Percentiles rank a stretch among this genome's conserved stretches.
Evolutionary conservation across 2,329 filamentous ascomycete species (phyloP).

Genomic region (Pleurostoma richardsiae): DNA sequence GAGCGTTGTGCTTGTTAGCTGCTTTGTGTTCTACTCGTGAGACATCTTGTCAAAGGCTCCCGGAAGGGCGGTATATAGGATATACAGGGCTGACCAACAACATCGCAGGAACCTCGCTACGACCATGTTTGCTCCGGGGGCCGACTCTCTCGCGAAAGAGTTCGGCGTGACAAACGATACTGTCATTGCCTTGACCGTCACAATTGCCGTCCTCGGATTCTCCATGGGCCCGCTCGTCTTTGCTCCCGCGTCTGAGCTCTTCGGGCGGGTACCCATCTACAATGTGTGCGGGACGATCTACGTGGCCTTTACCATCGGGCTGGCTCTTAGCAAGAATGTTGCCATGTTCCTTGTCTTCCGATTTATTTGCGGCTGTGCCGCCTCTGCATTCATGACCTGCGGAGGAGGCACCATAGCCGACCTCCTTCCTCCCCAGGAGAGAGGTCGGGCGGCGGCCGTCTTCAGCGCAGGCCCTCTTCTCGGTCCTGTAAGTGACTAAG

Average conservation of each 20-base stretch:
- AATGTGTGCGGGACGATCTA: background rate
- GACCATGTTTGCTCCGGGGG: conserved; percentile 4
- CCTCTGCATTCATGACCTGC: background rate
- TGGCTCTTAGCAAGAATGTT: conserved; percentile 1
- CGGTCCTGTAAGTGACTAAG: background rate
- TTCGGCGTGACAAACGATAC: conserved; percentile 2
- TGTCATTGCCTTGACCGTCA: conserved; percentile 1
- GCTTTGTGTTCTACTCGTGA: conserved; percentile 1
- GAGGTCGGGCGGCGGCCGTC: conserved; percentile 1
- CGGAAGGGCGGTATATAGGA: too few species aligned
- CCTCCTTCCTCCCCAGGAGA: background rate
- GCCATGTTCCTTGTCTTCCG: conserved; percentile 6
- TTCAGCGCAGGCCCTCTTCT: conserved; percentile 2
- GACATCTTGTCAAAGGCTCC: too few species aligned
- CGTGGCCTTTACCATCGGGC: conserved; percentile 3
- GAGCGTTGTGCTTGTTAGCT: conserved; percentile 4
- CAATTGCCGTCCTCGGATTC: conserved; percentile 2
- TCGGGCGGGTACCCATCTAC: conserved; percentile 3
- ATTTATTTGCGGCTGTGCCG: background rate
- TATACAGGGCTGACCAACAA: too few species aligned
- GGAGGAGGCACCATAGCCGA: conserved; percentile 7
- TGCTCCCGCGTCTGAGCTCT: conserved; percentile 1
- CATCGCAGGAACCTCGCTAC: conserved; percentile 1
- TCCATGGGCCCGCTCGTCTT: conserved; percentile 3
- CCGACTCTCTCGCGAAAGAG: background rate